phyloP scores from a whole-genome alignment of 305 asterid genomes.

The Euphrasia arctica region DNA sequence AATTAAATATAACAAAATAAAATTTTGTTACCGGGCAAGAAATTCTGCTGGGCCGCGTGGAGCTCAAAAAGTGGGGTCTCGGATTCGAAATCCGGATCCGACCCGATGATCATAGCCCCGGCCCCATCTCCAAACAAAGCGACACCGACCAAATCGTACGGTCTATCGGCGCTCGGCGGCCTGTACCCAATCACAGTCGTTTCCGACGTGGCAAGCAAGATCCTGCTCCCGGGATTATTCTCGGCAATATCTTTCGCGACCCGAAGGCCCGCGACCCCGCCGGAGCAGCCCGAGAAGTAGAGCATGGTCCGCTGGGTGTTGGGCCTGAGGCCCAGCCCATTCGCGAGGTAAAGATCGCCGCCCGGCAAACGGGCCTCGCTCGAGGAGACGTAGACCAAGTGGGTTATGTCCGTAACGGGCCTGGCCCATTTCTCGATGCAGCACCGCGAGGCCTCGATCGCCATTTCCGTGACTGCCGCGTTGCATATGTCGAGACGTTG shows the following conservation, averaged over 20 bases:
- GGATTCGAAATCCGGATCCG: slow-evolving; percentile 32
- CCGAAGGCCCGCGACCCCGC: slow-evolving; percentile 96
- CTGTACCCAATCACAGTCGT: slow-evolving; percentile 86
- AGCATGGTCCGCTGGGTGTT: slow-evolving; percentile 64
- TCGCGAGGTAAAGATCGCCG: slow-evolving; percentile 82
- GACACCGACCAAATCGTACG: slow-evolving; percentile 85
- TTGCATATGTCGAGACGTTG: slow-evolving; percentile 86
- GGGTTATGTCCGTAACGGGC: slow-evolving; percentile 53
- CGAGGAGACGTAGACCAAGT: slow-evolving; percentile 35
- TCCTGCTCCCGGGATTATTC: slow-evolving; percentile 85
- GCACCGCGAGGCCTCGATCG: slow-evolving; percentile 63
- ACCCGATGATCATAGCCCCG: slow-evolving; percentile 81
- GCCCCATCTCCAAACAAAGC: slow-evolving; percentile 97
- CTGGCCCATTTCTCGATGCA: slow-evolving; percentile 35
- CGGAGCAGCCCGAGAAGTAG: slow-evolving; percentile 94
- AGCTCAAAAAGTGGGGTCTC: slow-evolving; percentile 78
- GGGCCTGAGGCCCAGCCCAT: slow-evolving; percentile 79
- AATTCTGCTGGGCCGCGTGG: slow-evolving; percentile 71
- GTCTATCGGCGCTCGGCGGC: slow-evolving; percentile 75
- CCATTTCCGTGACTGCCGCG: slow-evolving; percentile 88
- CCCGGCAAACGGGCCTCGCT: slow-evolving; percentile 38
- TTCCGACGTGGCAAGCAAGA: slow-evolving; percentile 85
- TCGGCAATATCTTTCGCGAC: slow-evolving; percentile 94
- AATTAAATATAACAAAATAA: not conserved
- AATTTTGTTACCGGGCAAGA: slow-evolving; percentile 40